Percentiles rank a stretch among this genome's conserved stretches.
phyloP scores from a whole-genome alignment of 2,329 filamentous ascomycete species.

The Pseudogymnoascus sp. region DNA sequence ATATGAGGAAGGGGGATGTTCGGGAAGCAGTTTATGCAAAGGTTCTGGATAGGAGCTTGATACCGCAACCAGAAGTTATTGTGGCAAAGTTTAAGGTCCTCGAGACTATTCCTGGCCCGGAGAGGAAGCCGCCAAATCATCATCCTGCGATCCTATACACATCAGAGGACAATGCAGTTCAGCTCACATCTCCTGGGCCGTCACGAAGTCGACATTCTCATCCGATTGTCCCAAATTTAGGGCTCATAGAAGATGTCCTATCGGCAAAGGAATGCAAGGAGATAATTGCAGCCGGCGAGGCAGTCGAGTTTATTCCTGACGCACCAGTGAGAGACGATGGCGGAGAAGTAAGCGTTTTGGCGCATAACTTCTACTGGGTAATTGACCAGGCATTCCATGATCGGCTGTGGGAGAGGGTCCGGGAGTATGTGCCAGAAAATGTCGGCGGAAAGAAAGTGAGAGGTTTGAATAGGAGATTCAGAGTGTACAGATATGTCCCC shows the following conservation, averaged over 20 bases:
- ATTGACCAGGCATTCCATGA: conserved; percentile 56
- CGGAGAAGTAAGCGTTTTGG: conserved; percentile 52
- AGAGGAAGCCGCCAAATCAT: conserved; percentile 60
- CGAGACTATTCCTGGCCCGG: conserved; percentile 50
- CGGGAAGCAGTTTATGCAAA: conserved; percentile 44
- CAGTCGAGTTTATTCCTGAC: conserved; percentile 58
- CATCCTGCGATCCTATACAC: conserved; percentile 60
- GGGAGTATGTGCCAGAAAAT: conserved; percentile 46
- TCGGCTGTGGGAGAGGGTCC: conserved; percentile 54
- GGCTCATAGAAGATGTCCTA: conserved; percentile 52
- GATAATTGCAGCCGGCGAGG: conserved; percentile 60
- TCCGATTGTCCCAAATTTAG: conserved; percentile 54
- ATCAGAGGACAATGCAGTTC: conserved; percentile 48
- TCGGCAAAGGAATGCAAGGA: conserved; percentile 53
- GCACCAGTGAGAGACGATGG: conserved; percentile 59
- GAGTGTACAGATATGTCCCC: conserved; percentile 65
- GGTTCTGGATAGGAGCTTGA: conserved; percentile 48
- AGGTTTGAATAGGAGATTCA: conserved; percentile 61
- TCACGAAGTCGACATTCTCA: conserved; percentile 49
- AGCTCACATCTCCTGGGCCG: conserved; percentile 37
- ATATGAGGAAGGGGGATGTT: conserved; percentile 39
- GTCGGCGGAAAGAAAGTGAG: conserved; percentile 50
- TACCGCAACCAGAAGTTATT: conserved; percentile 31
- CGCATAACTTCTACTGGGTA: conserved; percentile 70
- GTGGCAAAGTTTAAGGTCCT: conserved; percentile 46